Evolutionary conservation across 495 filamentous ascomycete species (phyloP), one percentile per base, ranked within the genome.

Genomic region (Entonaema liquescens): DNA sequence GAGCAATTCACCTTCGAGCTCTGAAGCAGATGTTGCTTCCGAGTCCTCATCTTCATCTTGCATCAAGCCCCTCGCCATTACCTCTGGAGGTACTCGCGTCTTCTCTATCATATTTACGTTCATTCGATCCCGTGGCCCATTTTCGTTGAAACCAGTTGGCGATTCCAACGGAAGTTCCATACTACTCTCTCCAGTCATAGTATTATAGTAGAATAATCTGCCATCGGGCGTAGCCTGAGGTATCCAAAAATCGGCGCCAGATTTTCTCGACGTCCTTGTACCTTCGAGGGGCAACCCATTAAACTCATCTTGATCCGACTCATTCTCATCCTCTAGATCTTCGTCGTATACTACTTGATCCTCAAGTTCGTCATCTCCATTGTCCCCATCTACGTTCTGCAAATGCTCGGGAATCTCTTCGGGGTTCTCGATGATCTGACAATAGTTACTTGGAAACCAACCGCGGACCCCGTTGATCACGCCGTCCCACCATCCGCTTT

Each of bases 391-490:
- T 44, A 87, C 82, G 74, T 92, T 89, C 59, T 85, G 85, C 65
- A 83, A 83, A 44, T 81, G 73, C 50, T 85, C 86, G 42, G 82
- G 83, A 26, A 83, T 63, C 64, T 96, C 92, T 54, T 91, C 89
- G 44, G 88, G 85, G 73, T 89, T 91, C 23, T 89, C 82, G 74
- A 98, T 91, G 42, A 95, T 87, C 59, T 90, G 87, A 81, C 95
- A 98, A 81, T 99, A 99, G 78, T 99, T 99, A 85, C 95, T 98
- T 7, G 95, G 95, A 81, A 99, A 99, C 95, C 95, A 99, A 61
- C 95, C 95, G 70, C 95, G 89, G 64, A 95, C 89, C 50, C 91
- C 93, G 67, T 94, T 91, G 76, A 98, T 95, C 40, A 98, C 92
- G 9, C 95, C 95, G 81, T 99, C 95, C 95, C 95, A 99, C 95